phyloP scores from a whole-genome alignment of 2,329 filamentous ascomycete genomes.

The Aciculosporium take region DNA sequence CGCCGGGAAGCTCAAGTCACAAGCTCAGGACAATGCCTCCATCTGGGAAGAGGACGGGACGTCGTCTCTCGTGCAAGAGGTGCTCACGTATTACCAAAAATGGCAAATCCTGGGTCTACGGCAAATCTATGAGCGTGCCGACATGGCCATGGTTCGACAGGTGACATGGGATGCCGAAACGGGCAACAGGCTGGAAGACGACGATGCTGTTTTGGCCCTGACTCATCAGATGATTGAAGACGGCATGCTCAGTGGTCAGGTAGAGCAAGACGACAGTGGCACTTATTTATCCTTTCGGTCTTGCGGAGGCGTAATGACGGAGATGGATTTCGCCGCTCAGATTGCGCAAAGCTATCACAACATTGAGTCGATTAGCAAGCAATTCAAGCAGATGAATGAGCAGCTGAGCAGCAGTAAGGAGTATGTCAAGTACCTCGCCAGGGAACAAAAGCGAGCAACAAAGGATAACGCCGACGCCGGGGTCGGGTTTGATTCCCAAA shows the following conservation, averaged over 20 bases:
- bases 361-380: constrained; percentile 29
- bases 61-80: constrained; percentile 51
- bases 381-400: constrained; percentile 38
- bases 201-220: constrained; percentile 31
- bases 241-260: constrained; percentile 36
- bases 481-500: constrained; percentile 29
- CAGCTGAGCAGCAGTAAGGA: constrained; percentile 41
- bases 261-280: constrained; percentile 31
- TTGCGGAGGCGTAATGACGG: constrained; percentile 28
- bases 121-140: constrained; percentile 51
- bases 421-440: constrained; percentile 34
- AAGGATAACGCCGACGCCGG: constrained; percentile 25
- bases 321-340: constrained; percentile 34
- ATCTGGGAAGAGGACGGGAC: constrained; percentile 64
- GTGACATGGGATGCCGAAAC: constrained; percentile 41
- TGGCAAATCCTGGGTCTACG: constrained; percentile 63
- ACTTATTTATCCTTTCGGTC: constrained; percentile 38
- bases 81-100: constrained; percentile 56
- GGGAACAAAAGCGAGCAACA: constrained; percentile 31
- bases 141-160: constrained; percentile 36
- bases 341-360: constrained; percentile 26
- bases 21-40: constrained; percentile 41
- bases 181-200: constrained; percentile 25
- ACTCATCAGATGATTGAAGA: constrained; percentile 41
- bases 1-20: constrained; percentile 45